Evolutionary conservation across 2,329 filamentous ascomycete genomes (phyloP).

Genomic region (Xenoacremonium recifei): DNA sequence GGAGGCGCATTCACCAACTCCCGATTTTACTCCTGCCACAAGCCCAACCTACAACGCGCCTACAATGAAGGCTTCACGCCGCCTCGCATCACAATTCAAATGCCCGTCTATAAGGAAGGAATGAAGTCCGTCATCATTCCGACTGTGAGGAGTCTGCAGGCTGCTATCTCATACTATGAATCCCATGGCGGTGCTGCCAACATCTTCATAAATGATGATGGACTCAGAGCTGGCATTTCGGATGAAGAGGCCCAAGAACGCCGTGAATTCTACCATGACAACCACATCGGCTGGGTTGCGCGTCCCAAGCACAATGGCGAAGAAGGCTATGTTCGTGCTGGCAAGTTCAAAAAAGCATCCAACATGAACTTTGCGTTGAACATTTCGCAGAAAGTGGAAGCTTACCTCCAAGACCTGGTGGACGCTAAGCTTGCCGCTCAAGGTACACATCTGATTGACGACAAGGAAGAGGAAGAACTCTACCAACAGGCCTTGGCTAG

Average conservation of each 20-base stretch:
- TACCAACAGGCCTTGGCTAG: conserved; percentile 50
- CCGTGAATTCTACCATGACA: conserved; percentile 56
- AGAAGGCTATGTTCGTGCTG: conserved; percentile 52
- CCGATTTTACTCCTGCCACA: conserved; percentile 41
- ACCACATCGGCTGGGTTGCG: conserved; percentile 57
- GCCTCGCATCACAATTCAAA: conserved; percentile 45
- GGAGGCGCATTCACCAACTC: conserved; percentile 43
- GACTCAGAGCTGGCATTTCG: conserved; percentile 60
- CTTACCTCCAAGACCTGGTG: conserved; percentile 41
- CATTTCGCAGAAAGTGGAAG: conserved; percentile 55
- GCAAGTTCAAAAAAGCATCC: conserved; percentile 65
- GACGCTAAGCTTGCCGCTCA: conserved; percentile 15
- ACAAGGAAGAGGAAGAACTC: conserved; percentile 37
- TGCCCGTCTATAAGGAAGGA: conserved; percentile 44
- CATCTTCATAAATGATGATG: conserved; percentile 68
- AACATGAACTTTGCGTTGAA: conserved; percentile 67
- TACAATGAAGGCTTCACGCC: conserved; percentile 31
- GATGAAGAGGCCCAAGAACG: conserved; percentile 46
- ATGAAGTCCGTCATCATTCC: conserved; percentile 46
- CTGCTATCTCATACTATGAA: conserved; percentile 59
- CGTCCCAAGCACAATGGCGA: conserved; percentile 45
- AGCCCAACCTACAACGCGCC: conserved; percentile 31
- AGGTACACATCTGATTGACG: conserved; percentile 20
- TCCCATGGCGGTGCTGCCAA: conserved; percentile 64
- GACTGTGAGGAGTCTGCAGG: conserved; percentile 54